Percentiles rank a stretch among this genome's conserved stretches.
phyloP scores from a whole-genome alignment of 176 grass and related monocot genomes.

The Zea luxurians region DNA sequence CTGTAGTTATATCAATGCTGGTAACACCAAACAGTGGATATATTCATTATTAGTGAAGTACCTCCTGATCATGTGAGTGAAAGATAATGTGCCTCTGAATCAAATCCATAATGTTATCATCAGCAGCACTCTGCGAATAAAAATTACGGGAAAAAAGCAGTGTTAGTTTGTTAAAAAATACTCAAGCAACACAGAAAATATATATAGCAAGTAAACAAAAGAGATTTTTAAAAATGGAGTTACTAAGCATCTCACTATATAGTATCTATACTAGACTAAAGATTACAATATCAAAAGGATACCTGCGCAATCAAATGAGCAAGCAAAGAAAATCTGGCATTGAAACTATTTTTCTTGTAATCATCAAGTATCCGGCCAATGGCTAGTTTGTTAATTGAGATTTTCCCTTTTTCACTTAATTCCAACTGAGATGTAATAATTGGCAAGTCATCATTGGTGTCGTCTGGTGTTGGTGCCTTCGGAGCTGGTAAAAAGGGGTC shows the following conservation, averaged over 20 bases:
- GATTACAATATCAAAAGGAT: constrained; percentile 32
- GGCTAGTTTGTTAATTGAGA: constrained; percentile 49
- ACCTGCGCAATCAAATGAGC: constrained; percentile 91
- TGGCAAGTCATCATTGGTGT: constrained; percentile 69
- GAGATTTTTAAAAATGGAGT: background rate
- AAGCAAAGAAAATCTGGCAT: constrained; percentile 72
- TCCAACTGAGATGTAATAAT: constrained; percentile 67
- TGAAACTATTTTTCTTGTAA: constrained; percentile 53
- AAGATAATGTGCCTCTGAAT: constrained; percentile 76
- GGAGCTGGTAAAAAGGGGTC: constrained; percentile 54
- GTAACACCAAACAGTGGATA: constrained; percentile 25
- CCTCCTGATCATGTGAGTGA: constrained; percentile 76
- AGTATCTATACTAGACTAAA: constrained; percentile 32
- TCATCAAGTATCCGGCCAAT: constrained; percentile 70
- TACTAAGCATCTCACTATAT: background rate
- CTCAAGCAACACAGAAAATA: constrained; percentile 18
- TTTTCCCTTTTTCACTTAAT: constrained; percentile 66
- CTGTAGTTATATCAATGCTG: background rate
- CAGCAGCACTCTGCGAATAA: constrained; percentile 56
- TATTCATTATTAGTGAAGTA: constrained; percentile 37
- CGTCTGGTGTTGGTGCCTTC: constrained; percentile 46
- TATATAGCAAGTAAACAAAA: constrained; percentile 26
- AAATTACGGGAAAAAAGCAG: constrained; percentile 32
- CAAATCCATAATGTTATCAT: constrained; percentile 77
- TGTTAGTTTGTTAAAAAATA: constrained; percentile 16